These are phyloP conservation scores for Spathaspora sp. DNA, from an alignment of 805 yeast genomes.

Conservation along the genomic window DNA sequence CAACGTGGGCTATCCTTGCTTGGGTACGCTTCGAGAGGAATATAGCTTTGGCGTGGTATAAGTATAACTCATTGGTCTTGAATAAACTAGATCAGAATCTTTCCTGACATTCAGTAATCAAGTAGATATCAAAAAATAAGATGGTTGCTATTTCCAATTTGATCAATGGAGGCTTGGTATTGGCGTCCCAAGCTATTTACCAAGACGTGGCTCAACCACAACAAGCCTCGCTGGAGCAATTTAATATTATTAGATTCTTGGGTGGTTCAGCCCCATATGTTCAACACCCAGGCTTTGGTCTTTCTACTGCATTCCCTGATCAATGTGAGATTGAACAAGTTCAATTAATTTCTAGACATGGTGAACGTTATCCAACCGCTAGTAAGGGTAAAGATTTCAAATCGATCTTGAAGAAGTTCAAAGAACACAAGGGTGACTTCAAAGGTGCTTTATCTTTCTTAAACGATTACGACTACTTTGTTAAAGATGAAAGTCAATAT, in stretches of 20 bases:
- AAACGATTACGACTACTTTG: constrained; percentile 46
- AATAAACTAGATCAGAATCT: not conserved
- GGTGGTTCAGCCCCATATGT: constrained; percentile 56
- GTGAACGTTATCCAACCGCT: constrained; percentile 57
- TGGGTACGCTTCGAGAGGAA: not conserved
- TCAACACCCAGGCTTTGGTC: constrained; percentile 47
- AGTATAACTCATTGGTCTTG: not conserved
- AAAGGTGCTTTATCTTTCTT: constrained; percentile 48
- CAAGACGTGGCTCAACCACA: constrained; percentile 29
- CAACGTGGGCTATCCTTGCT: not conserved
- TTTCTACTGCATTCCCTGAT: constrained; percentile 41
- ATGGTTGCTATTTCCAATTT: constrained; percentile 31
- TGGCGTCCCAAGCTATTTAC: constrained; percentile 24
- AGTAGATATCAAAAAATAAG: not conserved
- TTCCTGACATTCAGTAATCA: not conserved
- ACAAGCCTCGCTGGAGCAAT: constrained; percentile 35
- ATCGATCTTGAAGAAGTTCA: constrained; percentile 15
- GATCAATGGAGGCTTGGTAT: constrained; percentile 26
- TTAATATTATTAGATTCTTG: constrained; percentile 43
- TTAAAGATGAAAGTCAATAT: constrained; percentile 25
- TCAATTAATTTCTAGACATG: constrained; percentile 68
- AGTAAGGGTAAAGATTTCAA: constrained; percentile 14
- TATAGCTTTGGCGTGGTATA: not conserved
- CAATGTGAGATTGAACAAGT: constrained; percentile 57
- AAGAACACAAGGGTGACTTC: constrained; percentile 15